Evolutionary conservation across 352 stramenopile species (phyloP), one percentile per base, ranked within the genome.

Genomic region (Pythium pectinolyticum): DNA sequence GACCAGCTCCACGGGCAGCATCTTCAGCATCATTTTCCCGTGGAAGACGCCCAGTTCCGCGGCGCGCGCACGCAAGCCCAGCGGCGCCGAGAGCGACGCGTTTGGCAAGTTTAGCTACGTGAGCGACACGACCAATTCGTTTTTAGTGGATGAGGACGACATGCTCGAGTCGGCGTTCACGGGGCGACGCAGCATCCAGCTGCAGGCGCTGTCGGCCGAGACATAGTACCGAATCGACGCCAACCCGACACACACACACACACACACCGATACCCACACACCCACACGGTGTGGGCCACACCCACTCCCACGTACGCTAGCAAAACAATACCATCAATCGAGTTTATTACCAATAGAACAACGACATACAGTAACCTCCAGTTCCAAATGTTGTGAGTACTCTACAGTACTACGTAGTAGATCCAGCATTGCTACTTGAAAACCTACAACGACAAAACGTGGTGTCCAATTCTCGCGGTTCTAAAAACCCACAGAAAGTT

Each of bases 101-200:
- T 94, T 94, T 54, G 86, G 84, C 71, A 92, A 92, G 66, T 94
- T 94, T 51, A 94, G 86, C 69, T 94, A 93, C 72, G 84, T 94
- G 58, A 93, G 86, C 65, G 86, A 94, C 70, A 92, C 84, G 57
- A 92, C 84, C 28, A 92, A 91, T 62, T 94, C 86, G 61, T 94
- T 94, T 70, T 70, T 94, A 12, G 86, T 94, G 62, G 86, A 94
- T 67, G 86, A 94, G 78, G 86, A 94, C 63, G 86, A 94, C 61
- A 94, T 94, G 82, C 79, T 94, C 30, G 86, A 94, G 47, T 77
- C 86, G 19, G 86, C 86, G 22, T 94, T 94, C 64, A 90, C 84
- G 14, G 86, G 86, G 9, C 77, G 86, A 11, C 82, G 84, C 57
- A 93, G 84, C 63, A 75, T 94, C 47, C 86, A 94, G 70, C 51